Percentiles rank a stretch among this genome's conserved stretches.
phyloP scores from a whole-genome alignment of 2,329 filamentous ascomycete genomes.

The Aspergillus terreus region DNA sequence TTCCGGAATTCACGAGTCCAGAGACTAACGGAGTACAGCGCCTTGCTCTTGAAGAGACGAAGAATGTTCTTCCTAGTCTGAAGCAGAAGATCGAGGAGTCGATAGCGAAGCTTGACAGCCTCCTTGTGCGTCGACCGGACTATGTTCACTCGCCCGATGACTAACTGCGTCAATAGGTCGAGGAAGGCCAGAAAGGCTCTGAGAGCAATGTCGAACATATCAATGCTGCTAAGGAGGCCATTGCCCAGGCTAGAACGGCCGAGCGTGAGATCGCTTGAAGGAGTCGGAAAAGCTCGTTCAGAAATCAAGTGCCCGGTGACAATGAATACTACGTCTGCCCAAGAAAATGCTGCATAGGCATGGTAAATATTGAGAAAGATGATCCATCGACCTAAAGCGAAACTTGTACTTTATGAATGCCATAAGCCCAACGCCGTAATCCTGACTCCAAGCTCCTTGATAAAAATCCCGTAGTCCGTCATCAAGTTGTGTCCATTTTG shows the following conservation, averaged over 20 bases:
- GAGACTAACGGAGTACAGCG: constrained; percentile 49
- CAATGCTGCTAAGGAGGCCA: constrained; percentile 40
- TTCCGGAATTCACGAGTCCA: neutral
- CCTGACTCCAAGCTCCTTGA: constrained; percentile 26
- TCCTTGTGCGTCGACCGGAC: constrained; percentile 59
- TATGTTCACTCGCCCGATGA: no score
- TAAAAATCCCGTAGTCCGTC: constrained; percentile 5
- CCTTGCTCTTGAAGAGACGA: constrained; percentile 81
- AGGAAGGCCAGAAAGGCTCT: constrained; percentile 38
- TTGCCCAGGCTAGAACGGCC: constrained; percentile 36
- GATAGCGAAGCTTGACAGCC: constrained; percentile 68
- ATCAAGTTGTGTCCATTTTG: constrained; percentile 62
- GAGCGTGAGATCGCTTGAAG: constrained; percentile 36
- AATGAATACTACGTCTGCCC: no score
- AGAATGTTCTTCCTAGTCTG: constrained; percentile 72
- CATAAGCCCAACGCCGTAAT: constrained; percentile 19
- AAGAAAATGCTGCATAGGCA: no score
- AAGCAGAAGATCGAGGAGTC: constrained; percentile 68
- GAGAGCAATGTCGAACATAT: constrained; percentile 40
- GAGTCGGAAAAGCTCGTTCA: neutral
- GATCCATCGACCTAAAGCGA: constrained; percentile 1
- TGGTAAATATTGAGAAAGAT: neutral
- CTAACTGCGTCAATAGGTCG: constrained; percentile 21
- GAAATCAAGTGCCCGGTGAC: no score
- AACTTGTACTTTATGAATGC: constrained; percentile 13